Conservation (phyloP, 2,329 filamentous ascomycete species). For the Fusarium sp. region DNA sequence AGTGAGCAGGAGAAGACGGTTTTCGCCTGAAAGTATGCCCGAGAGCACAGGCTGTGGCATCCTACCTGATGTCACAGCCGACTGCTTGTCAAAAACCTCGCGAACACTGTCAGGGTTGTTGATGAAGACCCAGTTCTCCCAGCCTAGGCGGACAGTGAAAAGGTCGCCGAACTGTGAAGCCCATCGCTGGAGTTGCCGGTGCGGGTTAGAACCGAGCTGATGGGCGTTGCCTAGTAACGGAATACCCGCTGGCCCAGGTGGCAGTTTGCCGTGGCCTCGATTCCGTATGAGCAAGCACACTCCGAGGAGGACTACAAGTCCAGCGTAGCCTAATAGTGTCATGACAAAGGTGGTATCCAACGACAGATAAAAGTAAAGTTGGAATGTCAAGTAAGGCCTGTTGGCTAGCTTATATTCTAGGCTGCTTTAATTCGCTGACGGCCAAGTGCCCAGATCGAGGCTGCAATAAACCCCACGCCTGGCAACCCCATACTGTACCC, state of each 20-base stretch:
- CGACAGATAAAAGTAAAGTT: not conserved
- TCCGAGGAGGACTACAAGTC: not conserved
- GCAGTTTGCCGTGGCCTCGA: too few species aligned
- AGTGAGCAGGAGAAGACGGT: conserved; percentile 13
- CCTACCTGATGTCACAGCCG: conserved; percentile 24
- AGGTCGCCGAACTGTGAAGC: conserved; percentile 24
- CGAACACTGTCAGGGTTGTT: conserved; percentile 25
- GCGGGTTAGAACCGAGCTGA: conserved; percentile 19
- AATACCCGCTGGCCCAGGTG: not conserved
- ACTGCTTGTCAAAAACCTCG: conserved; percentile 34
- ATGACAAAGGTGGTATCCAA: not conserved
- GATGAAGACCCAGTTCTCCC: conserved; percentile 29
- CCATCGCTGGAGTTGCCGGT: conserved; percentile 20
- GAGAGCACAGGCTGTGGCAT: conserved; percentile 22
- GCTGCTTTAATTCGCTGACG: too few species aligned
- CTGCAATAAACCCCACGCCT: too few species aligned
- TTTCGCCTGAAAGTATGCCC: conserved; percentile 19
- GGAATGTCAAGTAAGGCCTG: not conserved
- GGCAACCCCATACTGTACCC: too few species aligned
- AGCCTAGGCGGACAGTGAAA: conserved; percentile 20
- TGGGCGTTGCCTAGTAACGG: conserved; percentile 18
- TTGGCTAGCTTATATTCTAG: too few species aligned
- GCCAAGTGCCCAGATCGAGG: too few species aligned
- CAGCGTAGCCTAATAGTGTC: not conserved
- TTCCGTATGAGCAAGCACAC: not conserved